phyloP scores from a whole-genome alignment of 768 basidiomycete genomes.

The Macrolepiota albuminosa region DNA sequence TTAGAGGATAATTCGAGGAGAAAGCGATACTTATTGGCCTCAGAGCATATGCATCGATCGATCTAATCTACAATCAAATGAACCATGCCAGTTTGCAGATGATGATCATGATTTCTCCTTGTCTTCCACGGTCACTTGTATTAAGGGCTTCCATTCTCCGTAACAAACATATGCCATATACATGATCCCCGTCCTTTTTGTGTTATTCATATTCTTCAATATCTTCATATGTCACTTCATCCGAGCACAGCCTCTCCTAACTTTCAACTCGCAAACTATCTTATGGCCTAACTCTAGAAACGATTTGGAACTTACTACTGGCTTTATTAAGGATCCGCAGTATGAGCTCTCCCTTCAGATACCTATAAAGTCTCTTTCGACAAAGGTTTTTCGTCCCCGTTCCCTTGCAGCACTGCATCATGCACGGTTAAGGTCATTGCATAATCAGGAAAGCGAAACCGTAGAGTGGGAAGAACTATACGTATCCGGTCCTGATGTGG shows the following conservation, averaged over 20 bases:
- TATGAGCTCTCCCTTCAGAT: not conserved
- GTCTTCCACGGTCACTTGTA: not conserved
- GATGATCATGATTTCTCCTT: not conserved
- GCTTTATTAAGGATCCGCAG: not conserved
- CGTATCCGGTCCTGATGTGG: slow-evolving; percentile 71
- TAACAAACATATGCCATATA: slow-evolving; percentile 12
- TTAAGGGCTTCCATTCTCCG: not conserved
- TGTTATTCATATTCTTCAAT: slow-evolving; percentile 2
- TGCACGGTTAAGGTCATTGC: slow-evolving; percentile 49
- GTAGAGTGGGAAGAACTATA: slow-evolving; percentile 66
- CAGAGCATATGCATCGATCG: not conserved
- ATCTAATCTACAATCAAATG: not conserved
- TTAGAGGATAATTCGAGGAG: no score
- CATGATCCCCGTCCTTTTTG: slow-evolving; percentile 6
- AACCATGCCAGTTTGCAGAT: no score
- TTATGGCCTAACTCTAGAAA: slow-evolving; percentile 8
- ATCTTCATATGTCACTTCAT: not conserved
- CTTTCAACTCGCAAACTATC: slow-evolving; percentile 12
- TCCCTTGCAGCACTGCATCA: slow-evolving; percentile 45
- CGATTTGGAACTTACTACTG: slow-evolving; percentile 2
- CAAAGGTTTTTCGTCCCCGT: slow-evolving; percentile 56
- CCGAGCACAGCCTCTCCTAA: slow-evolving; percentile 6
- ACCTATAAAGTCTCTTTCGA: slow-evolving; percentile 43
- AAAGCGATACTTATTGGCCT: no score
- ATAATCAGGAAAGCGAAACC: slow-evolving; percentile 41